Conservation (phyloP, 305 asterid species). For the Solanum aculeatissimum region DNA sequence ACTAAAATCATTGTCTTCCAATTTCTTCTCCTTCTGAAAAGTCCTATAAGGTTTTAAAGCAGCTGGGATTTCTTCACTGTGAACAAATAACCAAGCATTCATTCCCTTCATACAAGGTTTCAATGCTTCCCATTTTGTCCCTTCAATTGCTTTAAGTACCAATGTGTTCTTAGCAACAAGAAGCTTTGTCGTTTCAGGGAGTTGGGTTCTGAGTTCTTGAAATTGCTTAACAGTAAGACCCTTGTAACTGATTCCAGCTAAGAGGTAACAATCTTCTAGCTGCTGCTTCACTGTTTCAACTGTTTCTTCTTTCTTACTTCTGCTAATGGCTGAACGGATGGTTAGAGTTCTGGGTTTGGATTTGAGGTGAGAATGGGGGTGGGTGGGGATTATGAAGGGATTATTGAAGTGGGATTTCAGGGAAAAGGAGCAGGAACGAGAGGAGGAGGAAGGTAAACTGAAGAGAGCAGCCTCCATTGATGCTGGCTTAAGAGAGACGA, state of each 20-base stretch:
- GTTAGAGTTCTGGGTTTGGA: slow-evolving; percentile 10
- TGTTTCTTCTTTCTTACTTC: slow-evolving; percentile 83
- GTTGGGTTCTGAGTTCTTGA: slow-evolving; percentile 53
- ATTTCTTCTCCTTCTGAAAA: slow-evolving; percentile 75
- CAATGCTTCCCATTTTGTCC: slow-evolving; percentile 73
- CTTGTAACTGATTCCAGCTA: slow-evolving; percentile 78
- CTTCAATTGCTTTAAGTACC: slow-evolving; percentile 79
- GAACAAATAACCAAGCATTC: slow-evolving; percentile 91
- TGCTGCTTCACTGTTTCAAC: slow-evolving; percentile 60
- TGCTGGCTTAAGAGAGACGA: not conserved
- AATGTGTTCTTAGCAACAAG: slow-evolving; percentile 81
- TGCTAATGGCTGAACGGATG: slow-evolving; percentile 67
- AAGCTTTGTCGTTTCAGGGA: slow-evolving; percentile 67
- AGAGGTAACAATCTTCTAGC: slow-evolving; percentile 55
- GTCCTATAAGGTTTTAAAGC: slow-evolving; percentile 72
- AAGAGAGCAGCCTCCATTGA: slow-evolving; percentile 66
- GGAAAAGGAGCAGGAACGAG: slow-evolving; percentile 23
- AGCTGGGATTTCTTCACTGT: slow-evolving; percentile 77
- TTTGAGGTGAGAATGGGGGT: slow-evolving; percentile 3
- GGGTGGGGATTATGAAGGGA: slow-evolving; percentile 29
- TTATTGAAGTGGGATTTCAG: slow-evolving; percentile 59
- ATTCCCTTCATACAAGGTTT: slow-evolving; percentile 91
- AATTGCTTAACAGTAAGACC: slow-evolving; percentile 74
- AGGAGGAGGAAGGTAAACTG: slow-evolving; percentile 13
- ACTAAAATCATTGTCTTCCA: slow-evolving; percentile 67